Evolutionary conservation across 179 eudicot species (phyloP).

Genomic region (Beta lomatogona): DNA sequence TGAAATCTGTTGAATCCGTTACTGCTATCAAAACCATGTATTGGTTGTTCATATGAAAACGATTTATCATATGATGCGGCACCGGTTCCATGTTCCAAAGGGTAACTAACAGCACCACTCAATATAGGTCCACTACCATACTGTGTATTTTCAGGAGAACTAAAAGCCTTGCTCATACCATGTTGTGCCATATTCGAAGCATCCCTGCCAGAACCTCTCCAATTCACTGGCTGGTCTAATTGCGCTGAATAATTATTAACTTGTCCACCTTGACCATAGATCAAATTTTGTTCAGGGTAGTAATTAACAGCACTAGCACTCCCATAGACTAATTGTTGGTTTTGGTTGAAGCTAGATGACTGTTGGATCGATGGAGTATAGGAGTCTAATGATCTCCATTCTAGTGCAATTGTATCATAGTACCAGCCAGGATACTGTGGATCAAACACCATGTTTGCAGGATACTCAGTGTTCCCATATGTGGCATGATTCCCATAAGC

Average conservation of each 20-base stretch:
- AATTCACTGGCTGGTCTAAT: conserved; percentile 36
- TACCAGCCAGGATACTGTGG: conserved; percentile 94
- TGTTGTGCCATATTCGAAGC: conserved; percentile 39
- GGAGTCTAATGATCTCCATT: conserved; percentile 66
- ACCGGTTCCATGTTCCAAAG: conserved; percentile 10
- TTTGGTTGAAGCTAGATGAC: conserved; percentile 33
- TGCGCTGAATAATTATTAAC: conserved; percentile 24
- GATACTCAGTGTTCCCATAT: conserved; percentile 51
- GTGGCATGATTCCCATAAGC: conserved; percentile 35
- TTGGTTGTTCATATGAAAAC: conserved; percentile 35
- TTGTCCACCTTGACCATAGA: conserved; percentile 24
- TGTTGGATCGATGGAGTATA: conserved; percentile 43
- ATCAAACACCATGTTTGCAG: conserved; percentile 80
- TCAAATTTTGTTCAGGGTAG: conserved; percentile 21
- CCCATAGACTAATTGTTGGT: conserved; percentile 41
- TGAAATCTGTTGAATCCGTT: conserved; percentile 33
- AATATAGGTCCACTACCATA: conserved; percentile 33
- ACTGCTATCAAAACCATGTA: conserved; percentile 34
- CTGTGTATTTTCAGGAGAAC: conserved; percentile 29
- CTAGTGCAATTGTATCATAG: conserved; percentile 67
- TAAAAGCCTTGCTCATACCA: conserved; percentile 32
- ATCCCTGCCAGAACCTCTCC: conserved; percentile 38
- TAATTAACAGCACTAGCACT: conserved; percentile 25
- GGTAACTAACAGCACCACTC: conserved; percentile 13
- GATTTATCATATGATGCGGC: neutral